Evolutionary conservation across 2,329 filamentous ascomycete genomes (phyloP), one percentile per base, ranked within the genome.

Genomic region (Amylocarpus encephaloides): DNA sequence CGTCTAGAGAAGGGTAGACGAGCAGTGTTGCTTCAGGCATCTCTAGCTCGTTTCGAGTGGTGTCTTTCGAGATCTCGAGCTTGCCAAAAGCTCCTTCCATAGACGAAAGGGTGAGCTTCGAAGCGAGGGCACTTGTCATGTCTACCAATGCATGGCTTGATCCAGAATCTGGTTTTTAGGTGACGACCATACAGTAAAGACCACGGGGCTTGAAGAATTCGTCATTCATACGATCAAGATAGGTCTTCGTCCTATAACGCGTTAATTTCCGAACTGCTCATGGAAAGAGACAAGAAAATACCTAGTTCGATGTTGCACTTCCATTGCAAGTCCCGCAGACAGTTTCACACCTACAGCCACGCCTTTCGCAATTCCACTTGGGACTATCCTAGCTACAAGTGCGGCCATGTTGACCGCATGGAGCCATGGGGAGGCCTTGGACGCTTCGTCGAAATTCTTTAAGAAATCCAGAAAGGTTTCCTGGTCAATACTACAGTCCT

Each of bases 161-260:
- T 9, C 38, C 51, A 5, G 59, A 59, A 9, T 71, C 68, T 0
- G 74, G 72, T 46, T 74, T 74, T 65, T 72, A 80, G 1, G 74
- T 74, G 66, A 82, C 72, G 34, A 84, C 68, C 16, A 78, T 66
- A 52, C 71, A 74, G 63, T 74, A 77, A 0, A 83, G 68, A 0
- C 79, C 79, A 1, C 71, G 71, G 0, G 80, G 79, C 42, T 70
- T 71, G 62, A 83, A 84, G 51, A 80, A 73, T 2, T 75, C 68
- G 7, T 73, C 68, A 58, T 83, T 83, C 57, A 80, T 70, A 33
- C 68, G 65, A 55, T 80, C 72, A 13, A 84, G 70, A 59, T 79
- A 83, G 0, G 61, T 66, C 57, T 80, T 82, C 12, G 58, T 56
- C 51, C 62, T 63, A 19, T 26, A 5, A 1, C n/a, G 38, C 18